Conservation (phyloP, 225 moss, liverwort and hornwort genomes). For the Polytrichum formosum region DNA sequence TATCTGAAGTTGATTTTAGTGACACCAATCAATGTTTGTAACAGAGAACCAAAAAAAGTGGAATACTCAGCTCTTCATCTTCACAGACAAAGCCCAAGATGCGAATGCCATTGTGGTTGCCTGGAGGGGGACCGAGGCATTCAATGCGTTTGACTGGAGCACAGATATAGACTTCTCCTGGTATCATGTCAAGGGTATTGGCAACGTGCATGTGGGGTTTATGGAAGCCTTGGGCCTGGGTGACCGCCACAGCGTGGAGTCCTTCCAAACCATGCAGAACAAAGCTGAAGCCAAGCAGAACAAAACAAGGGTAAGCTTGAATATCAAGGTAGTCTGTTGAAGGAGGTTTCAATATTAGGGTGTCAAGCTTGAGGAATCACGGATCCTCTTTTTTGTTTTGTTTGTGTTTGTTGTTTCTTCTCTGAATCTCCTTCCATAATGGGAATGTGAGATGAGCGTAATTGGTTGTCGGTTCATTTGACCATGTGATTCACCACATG, state of each 20-base stretch:
- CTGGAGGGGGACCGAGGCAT: conserved; percentile 34
- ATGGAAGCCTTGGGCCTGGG: conserved; percentile 35
- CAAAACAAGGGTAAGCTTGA: conserved; percentile 9
- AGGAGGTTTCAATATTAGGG: too few species aligned
- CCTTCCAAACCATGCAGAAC: conserved; percentile 16
- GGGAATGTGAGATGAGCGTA: too few species aligned
- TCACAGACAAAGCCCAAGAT: conserved; percentile 43
- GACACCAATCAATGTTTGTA: too few species aligned
- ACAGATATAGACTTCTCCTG: conserved; percentile 42
- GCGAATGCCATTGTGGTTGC: conserved; percentile 54
- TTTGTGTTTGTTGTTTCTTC: not conserved
- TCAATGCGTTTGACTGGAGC: conserved; percentile 41
- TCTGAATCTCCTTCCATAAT: not conserved
- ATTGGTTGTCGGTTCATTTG: too few species aligned
- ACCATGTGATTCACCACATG: too few species aligned
- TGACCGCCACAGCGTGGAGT: conserved; percentile 8
- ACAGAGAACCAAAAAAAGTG: conserved; percentile 34
- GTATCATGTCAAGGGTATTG: conserved; percentile 21
- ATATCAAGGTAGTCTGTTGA: too few species aligned
- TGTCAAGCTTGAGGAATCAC: not conserved
- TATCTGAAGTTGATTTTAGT: too few species aligned
- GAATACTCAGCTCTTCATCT: conserved; percentile 46
- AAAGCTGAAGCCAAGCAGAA: conserved; percentile 11
- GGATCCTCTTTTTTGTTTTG: too few species aligned
- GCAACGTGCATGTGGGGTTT: conserved; percentile 36